A percentile compares a stretch with the other conserved stretches of the same genome.
These are phyloP conservation scores for Phialophora tarda DNA, from an alignment of 2,329 filamentous ascomycete species.

Conservation along the genomic window DNA sequence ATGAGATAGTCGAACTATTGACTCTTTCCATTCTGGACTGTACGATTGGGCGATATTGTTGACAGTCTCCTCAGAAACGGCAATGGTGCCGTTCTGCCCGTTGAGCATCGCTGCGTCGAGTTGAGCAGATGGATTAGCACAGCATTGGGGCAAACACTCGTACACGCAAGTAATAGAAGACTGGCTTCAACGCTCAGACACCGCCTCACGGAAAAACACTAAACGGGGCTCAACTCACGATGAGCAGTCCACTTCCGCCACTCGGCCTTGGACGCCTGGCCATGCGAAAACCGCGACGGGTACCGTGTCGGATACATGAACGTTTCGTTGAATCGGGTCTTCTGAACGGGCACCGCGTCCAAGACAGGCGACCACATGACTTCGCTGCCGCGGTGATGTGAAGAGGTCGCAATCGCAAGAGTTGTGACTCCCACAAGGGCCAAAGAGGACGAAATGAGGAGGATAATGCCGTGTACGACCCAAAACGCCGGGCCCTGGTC, in stretches of 20 bases:
- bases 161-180: too few species aligned
- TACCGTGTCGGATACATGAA: conserved; percentile 12
- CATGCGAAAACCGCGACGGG: conserved; percentile 1
- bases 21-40: conserved; percentile 6
- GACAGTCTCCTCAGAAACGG: neutral
- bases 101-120: conserved; percentile 5
- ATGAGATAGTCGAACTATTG: neutral
- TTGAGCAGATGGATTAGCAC: too few species aligned
- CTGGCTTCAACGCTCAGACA: too few species aligned
- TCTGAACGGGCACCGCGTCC: conserved; percentile 1
- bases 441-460: conserved; percentile 3
- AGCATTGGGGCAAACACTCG: too few species aligned
- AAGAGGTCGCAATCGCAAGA: neutral
- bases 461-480: neutral
- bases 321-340: conserved; percentile 11
- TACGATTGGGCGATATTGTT: neutral
- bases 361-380: conserved; percentile 9
- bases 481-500: neutral
- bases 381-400: neutral
- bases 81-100: conserved; percentile 3
- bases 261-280: neutral
- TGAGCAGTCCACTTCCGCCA: conserved; percentile 8
- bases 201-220: too few species aligned
- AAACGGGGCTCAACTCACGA: conserved; percentile 5
- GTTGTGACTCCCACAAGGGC: neutral